A percentile compares a stretch with the other conserved stretches of the same genome.
Evolutionary conservation across 768 basidiomycete species (phyloP).

Genomic region (Suillus decipiens): DNA sequence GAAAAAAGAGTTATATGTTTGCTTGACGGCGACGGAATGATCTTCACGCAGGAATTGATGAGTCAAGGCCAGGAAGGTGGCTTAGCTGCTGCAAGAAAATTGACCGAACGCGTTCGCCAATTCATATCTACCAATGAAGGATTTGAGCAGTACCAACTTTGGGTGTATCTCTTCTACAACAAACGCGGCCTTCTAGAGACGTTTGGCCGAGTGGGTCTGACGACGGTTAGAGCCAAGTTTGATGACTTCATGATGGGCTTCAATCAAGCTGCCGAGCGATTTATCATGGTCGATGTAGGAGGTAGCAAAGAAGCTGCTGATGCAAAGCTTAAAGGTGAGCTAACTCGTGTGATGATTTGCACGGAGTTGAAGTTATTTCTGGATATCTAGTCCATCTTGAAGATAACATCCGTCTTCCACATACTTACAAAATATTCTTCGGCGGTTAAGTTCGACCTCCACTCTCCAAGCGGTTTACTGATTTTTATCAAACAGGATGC

Average conservation of each 20-base stretch:
- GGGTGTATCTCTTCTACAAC: constrained; percentile 65
- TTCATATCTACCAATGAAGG: constrained; percentile 21
- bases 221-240: constrained; percentile 42
- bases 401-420: constrained; percentile 50
- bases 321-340: constrained; percentile 70
- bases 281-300: constrained; percentile 71
- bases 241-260: constrained; percentile 71
- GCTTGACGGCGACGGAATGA: constrained; percentile 65
- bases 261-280: constrained; percentile 67
- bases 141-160: constrained; percentile 46
- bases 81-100: constrained; percentile 50
- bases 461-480: constrained; percentile 1
- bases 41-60: constrained; percentile 57
- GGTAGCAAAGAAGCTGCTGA: constrained; percentile 74
- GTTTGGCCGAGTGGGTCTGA: constrained; percentile 39
- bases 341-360: not conserved
- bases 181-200: constrained; percentile 59
- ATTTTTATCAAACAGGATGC: constrained; percentile 45
- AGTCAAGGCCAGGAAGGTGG: constrained; percentile 59
- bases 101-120: constrained; percentile 37
- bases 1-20: constrained; percentile 45
- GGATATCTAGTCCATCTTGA: constrained; percentile 38
- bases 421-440: constrained; percentile 67
- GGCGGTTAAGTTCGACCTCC: constrained; percentile 48
- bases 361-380: constrained; percentile 7